Conservation (phyloP, 164 flowering plant species). For the Kingdonia uniflora region DNA sequence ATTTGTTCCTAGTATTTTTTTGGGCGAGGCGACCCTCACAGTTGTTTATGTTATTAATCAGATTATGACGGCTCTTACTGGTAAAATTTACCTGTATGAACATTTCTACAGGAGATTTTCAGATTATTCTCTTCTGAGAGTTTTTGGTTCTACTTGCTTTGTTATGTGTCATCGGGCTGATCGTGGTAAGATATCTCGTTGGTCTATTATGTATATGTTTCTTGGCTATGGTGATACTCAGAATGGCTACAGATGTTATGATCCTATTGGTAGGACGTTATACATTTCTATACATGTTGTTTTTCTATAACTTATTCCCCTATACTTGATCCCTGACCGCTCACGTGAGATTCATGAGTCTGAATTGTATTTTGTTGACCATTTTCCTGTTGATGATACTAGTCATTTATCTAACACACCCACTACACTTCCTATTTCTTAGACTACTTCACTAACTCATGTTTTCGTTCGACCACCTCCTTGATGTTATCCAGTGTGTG, state of each 20-base stretch:
- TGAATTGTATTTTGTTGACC: neutral
- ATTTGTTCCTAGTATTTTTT: too few species aligned
- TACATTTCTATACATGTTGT: neutral
- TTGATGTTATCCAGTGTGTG: neutral
- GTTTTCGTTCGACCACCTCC: neutral
- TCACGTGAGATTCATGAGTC: neutral
- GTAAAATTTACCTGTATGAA: too few species aligned
- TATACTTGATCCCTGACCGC: neutral
- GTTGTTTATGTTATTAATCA: too few species aligned
- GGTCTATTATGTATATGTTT: slow-evolving; percentile 3
- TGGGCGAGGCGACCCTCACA: too few species aligned
- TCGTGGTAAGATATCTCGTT: too few species aligned
- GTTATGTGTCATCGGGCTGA: too few species aligned
- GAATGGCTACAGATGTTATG: neutral
- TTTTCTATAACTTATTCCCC: neutral
- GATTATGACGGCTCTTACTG: too few species aligned
- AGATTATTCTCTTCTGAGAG: too few species aligned
- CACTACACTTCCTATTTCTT: neutral
- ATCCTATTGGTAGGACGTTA: neutral
- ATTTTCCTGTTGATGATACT: neutral
- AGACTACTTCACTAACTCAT: neutral
- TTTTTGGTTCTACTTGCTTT: too few species aligned
- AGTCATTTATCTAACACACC: neutral
- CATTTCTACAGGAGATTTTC: too few species aligned
- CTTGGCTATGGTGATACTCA: slow-evolving; percentile 5